These are phyloP conservation scores for Verticillium longisporum DNA, from an alignment of 2,329 filamentous ascomycete genomes.

Conservation along the genomic window DNA sequence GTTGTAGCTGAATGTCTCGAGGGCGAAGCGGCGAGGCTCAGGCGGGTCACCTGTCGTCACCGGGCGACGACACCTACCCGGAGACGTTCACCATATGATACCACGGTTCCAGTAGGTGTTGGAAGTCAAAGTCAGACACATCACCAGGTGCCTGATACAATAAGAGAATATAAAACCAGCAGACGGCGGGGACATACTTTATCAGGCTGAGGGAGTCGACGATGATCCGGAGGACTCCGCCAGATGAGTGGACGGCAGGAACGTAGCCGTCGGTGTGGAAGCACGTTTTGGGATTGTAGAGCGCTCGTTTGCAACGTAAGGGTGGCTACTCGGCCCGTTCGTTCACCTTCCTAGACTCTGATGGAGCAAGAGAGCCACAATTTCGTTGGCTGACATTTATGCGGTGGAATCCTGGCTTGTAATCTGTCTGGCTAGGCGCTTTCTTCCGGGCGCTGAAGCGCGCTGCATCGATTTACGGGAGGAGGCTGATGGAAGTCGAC, in stretches of 20 bases:
- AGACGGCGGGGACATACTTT: neutral
- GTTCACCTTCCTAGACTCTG: conserved; percentile 10
- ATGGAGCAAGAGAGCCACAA: conserved; percentile 2
- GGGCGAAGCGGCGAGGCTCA: neutral
- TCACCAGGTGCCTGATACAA: neutral
- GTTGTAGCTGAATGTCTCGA: neutral
- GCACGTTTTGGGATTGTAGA: neutral
- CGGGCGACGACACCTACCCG: neutral
- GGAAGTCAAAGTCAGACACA: neutral
- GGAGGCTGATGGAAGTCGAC: too few species aligned
- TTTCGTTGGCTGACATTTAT: conserved; percentile 9
- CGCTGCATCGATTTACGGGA: neutral
- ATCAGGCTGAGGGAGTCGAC: neutral
- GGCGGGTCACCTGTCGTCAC: neutral
- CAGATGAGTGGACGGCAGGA: neutral
- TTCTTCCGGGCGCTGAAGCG: conserved; percentile 10
- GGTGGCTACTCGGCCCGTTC: conserved; percentile 13
- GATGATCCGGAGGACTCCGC: neutral
- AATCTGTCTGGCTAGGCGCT: conserved; percentile 13
- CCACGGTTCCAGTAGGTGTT: neutral
- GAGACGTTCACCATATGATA: too few species aligned
- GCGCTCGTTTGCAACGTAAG: neutral
- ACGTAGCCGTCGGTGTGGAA: neutral
- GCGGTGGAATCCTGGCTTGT: conserved; percentile 10
- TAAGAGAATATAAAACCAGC: neutral